Evolutionary conservation across 1,284 basidiomycete species (phyloP).

Genomic region (Boletellus sp.): DNA sequence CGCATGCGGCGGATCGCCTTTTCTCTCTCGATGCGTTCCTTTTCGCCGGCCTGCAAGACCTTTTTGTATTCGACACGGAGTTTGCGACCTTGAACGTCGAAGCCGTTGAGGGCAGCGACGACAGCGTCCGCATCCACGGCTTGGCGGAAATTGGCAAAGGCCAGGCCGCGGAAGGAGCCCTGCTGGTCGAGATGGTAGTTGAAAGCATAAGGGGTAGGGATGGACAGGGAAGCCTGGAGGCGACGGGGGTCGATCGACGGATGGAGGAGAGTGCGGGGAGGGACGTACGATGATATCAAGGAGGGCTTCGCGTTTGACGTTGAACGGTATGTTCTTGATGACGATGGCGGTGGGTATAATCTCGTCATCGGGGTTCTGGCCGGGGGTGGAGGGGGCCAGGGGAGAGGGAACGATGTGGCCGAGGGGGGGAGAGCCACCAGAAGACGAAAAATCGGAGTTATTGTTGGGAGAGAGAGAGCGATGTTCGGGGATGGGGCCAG

Average conservation of each 20-base stretch:
- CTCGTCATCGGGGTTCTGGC: constrained; percentile 72
- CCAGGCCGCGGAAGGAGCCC: constrained; percentile 94
- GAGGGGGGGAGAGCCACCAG: constrained; percentile 73
- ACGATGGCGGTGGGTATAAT: constrained; percentile 99
- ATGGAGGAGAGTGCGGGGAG: constrained; percentile 11
- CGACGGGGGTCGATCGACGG: constrained; percentile 12
- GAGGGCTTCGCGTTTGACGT: constrained; percentile 93
- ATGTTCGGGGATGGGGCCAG: constrained; percentile 49
- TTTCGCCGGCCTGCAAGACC: constrained; percentile 96
- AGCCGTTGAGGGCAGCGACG: constrained; percentile 91
- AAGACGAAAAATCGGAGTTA: constrained; percentile 80
- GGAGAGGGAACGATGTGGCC: constrained; percentile 51
- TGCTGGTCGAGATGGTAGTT: constrained; percentile 96
- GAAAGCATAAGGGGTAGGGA: constrained; percentile 99
- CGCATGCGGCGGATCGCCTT: constrained; percentile 98
- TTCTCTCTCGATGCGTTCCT: constrained; percentile 97
- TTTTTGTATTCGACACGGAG: constrained; percentile 99
- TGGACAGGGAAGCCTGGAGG: constrained; percentile 78
- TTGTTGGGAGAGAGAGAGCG: constrained; percentile 81
- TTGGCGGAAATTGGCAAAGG: constrained; percentile 97
- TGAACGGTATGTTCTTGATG: constrained; percentile 99
- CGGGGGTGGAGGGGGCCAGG: constrained; percentile 46
- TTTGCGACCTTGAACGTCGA: constrained; percentile 97
- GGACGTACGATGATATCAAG: constrained; percentile 88
- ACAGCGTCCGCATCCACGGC: constrained; percentile 91